Evolutionary conservation across 164 flowering plant genomes (phyloP).

Genomic region (Vitis riparia): DNA sequence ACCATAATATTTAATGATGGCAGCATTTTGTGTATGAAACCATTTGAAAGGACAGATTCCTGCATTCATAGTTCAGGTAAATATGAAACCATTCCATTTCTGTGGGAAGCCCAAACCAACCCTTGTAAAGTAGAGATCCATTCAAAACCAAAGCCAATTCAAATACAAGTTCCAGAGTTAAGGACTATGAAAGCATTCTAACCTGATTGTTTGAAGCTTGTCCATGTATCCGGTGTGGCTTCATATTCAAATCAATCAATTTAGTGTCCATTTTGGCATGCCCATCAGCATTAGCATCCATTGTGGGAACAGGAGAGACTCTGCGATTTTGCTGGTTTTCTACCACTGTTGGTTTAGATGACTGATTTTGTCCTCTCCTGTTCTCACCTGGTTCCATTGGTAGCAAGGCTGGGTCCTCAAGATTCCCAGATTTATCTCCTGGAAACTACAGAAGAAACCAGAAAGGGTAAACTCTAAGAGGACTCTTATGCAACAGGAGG

Average conservation of each 20-base stretch:
- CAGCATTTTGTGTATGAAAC: no score
- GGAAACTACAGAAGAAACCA: slow-evolving; percentile 36
- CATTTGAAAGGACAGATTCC: no score
- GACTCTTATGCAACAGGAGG: neutral
- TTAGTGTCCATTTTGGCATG: slow-evolving; percentile 19
- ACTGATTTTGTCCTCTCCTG: slow-evolving; percentile 21
- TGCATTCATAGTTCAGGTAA: no score
- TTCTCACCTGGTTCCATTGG: slow-evolving; percentile 20
- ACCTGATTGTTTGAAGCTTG: slow-evolving; percentile 40
- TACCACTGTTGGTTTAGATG: slow-evolving; percentile 1
- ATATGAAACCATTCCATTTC: no score
- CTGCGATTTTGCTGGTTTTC: slow-evolving; percentile 28
- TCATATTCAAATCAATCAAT: slow-evolving; percentile 43
- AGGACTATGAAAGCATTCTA: neutral
- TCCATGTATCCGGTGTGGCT: slow-evolving; percentile 33
- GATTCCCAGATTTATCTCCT: slow-evolving; percentile 29
- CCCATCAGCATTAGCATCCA: slow-evolving; percentile 28
- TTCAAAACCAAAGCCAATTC: no score
- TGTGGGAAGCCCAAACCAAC: no score
- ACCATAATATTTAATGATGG: no score
- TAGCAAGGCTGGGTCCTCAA: slow-evolving; percentile 23
- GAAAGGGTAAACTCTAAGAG: neutral
- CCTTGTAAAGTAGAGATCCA: no score
- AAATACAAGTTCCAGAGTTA: neutral
- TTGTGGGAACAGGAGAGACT: slow-evolving; percentile 10